Conservation (phyloP, 768 basidiomycete species). For the Asterophora lycoperdoides region DNA sequence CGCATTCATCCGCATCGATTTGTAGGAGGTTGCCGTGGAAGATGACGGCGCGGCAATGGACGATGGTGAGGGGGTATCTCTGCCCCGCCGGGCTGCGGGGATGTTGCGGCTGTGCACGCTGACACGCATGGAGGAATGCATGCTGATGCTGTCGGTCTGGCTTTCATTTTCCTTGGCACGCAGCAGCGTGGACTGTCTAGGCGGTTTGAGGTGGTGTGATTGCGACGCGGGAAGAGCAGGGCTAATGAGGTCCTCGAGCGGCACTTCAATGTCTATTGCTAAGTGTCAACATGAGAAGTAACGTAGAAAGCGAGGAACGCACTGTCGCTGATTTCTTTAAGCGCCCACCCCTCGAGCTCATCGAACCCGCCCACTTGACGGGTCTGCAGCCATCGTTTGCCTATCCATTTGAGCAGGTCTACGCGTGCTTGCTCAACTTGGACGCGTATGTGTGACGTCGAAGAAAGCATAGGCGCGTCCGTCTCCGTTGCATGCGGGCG, state of each 20-base stretch:
- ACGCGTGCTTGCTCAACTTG: conserved; percentile 70
- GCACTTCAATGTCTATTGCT: conserved; percentile 74
- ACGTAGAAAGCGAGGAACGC: conserved; percentile 24
- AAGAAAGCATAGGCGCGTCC: conserved; percentile 56
- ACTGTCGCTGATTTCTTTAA: conserved; percentile 87
- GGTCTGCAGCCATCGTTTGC: conserved; percentile 71
- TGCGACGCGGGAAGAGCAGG: conserved; percentile 29
- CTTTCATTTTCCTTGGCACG: conserved; percentile 33
- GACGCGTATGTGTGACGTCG: conserved; percentile 65
- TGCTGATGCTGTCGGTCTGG: conserved; percentile 37
- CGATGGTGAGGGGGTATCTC: conserved; percentile 11
- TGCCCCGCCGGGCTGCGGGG: conserved; percentile 15
- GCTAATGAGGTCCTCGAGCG: conserved; percentile 66
- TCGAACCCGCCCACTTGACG: conserved; percentile 80
- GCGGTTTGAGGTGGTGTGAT: conserved; percentile 11
- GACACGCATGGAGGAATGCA: conserved; percentile 36
- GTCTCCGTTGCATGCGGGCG: conserved; percentile 59
- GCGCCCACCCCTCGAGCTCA: conserved; percentile 76
- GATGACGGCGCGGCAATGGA: conserved; percentile 21
- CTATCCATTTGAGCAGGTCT: conserved; percentile 69
- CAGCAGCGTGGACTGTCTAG: conserved; percentile 14
- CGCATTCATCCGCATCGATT: conserved; percentile 35
- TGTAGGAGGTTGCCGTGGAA: conserved; percentile 35
- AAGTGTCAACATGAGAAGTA: neutral
- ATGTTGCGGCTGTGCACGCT: conserved; percentile 36